A percentile compares a stretch with the other conserved stretches of the same genome.
These are phyloP conservation scores for Penicillium steckii DNA, from an alignment of 495 filamentous ascomycete species.

Conservation along the genomic window DNA sequence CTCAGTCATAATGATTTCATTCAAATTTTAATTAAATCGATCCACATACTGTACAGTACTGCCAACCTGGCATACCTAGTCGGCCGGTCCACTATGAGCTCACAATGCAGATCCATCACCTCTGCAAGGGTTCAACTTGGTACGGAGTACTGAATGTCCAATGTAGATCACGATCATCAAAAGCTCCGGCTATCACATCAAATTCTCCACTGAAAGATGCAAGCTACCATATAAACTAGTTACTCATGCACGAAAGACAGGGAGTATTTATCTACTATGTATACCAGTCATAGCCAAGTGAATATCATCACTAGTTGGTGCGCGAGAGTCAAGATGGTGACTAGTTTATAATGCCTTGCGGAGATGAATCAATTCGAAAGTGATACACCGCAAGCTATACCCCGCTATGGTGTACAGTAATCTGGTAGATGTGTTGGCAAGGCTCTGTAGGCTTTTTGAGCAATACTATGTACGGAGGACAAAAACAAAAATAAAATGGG, in stretches of 20 bases:
- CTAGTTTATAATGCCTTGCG: background rate
- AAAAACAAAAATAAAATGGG: too few relatives aligned
- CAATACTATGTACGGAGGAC: too few relatives aligned
- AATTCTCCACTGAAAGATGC: too few relatives aligned
- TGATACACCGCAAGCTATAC: too few relatives aligned
- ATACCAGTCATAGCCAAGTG: background rate
- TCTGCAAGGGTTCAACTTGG: background rate
- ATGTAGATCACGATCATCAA: background rate
- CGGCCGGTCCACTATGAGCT: background rate
- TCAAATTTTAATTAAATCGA: background rate
- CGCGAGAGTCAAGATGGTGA: background rate
- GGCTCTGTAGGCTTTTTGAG: too few relatives aligned
- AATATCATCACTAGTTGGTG: background rate
- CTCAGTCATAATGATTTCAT: background rate
- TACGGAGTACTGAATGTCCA: too few relatives aligned
- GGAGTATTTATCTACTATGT: too few relatives aligned
- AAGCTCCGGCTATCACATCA: slow-evolving; percentile 1
- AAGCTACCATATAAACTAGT: too few relatives aligned
- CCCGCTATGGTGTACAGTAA: too few relatives aligned
- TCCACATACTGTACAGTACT: background rate
- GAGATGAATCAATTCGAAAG: too few relatives aligned
- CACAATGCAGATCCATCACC: background rate
- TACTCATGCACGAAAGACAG: too few relatives aligned
- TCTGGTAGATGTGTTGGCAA: too few relatives aligned
- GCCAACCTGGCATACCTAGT: background rate